These are phyloP conservation scores for Cnidoscolus chayamansa DNA, from an alignment of 441 rosid genomes.

Conservation along the genomic window DNA sequence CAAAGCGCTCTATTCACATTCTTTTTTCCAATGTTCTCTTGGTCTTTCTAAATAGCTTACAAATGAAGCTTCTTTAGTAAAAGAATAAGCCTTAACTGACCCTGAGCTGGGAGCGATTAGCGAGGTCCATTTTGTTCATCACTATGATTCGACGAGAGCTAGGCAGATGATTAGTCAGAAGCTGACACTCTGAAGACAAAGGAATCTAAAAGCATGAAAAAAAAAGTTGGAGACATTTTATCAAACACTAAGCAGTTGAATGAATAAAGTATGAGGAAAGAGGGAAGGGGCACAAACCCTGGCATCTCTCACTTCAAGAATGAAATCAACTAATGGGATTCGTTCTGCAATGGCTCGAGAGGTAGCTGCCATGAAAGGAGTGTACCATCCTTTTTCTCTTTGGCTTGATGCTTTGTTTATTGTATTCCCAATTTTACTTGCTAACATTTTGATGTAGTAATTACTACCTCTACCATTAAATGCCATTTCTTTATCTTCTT, in stretches of 20 bases:
- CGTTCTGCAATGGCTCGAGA: constrained; percentile 57
- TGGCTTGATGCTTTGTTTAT: constrained; percentile 34
- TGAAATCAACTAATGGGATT: constrained; percentile 52
- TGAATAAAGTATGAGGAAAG: background rate
- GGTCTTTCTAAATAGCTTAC: no score
- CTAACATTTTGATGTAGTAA: constrained; percentile 20
- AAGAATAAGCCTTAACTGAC: constrained; percentile 4
- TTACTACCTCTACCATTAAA: background rate
- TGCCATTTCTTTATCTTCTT: constrained; percentile 8
- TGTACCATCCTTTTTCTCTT: constrained; percentile 51
- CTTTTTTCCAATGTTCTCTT: no score
- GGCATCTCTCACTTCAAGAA: constrained; percentile 64
- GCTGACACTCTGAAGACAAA: constrained; percentile 52
- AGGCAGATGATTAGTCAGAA: constrained; percentile 29
- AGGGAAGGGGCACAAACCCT: constrained; percentile 36
- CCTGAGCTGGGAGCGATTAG: constrained; percentile 44
- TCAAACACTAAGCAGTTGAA: constrained; percentile 17
- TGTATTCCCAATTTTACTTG: constrained; percentile 42
- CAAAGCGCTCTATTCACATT: no score
- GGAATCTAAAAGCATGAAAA: constrained; percentile 38
- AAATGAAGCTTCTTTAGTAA: no score
- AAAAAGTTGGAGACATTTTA: constrained; percentile 24
- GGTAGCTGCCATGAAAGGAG: constrained; percentile 63
- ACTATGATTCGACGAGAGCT: constrained; percentile 42
- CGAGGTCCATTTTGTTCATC: constrained; percentile 66